Evolutionary conservation across 345 rosid species (phyloP).

Genomic region (Clausena lansium): DNA sequence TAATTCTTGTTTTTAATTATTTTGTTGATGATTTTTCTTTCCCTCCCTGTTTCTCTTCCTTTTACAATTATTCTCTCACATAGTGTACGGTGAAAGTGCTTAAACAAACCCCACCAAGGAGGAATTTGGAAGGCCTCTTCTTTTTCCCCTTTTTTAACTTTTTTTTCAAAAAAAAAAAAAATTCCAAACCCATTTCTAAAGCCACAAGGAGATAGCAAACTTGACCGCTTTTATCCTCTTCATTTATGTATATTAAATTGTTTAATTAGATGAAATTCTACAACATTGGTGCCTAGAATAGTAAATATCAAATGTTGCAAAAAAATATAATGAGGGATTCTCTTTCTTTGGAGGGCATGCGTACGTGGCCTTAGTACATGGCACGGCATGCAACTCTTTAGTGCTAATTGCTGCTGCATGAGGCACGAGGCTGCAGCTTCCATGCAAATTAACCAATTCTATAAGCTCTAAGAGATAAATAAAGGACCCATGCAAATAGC

Average conservation of each 20-base stretch:
- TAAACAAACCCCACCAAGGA: constrained; percentile 46
- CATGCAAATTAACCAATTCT: constrained; percentile 7
- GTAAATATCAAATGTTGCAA: constrained; percentile 12
- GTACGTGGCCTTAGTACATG: constrained; percentile 12
- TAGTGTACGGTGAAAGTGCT: constrained; percentile 34
- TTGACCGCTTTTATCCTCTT: constrained; percentile 29
- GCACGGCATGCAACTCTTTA: constrained; percentile 18
- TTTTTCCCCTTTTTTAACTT: constrained; percentile 27
- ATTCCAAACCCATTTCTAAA: constrained; percentile 55
- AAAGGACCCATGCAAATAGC: constrained; percentile 19
- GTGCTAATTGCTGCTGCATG: neutral
- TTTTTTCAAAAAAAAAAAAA: constrained; percentile 22
- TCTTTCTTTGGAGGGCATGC: constrained; percentile 19
- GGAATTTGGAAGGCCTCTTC: constrained; percentile 40
- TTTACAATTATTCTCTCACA: constrained; percentile 27
- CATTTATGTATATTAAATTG: neutral
- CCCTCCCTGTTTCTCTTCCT: constrained; percentile 25
- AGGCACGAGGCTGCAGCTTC: constrained; percentile 14
- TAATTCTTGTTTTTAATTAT: constrained; percentile 24
- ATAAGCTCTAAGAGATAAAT: neutral
- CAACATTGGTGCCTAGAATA: neutral
- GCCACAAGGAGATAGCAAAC: constrained; percentile 25
- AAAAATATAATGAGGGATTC: constrained; percentile 7
- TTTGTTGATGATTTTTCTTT: constrained; percentile 21
- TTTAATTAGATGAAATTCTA: neutral